phyloP scores from a whole-genome alignment of 257 asterid species.

The Linaria vulgaris region DNA sequence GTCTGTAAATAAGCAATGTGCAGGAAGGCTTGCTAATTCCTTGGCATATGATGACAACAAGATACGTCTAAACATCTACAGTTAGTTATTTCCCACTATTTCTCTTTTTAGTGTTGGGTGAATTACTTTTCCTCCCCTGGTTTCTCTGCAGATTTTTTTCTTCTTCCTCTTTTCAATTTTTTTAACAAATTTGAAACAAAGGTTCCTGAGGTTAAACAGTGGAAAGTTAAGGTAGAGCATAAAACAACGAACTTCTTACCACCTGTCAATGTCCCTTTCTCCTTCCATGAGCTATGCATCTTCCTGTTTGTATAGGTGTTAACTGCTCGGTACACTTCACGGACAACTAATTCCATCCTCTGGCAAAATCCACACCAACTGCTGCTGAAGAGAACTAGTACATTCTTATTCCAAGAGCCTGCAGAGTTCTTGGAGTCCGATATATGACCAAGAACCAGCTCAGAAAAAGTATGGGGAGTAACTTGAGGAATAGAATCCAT shows the following conservation, averaged over 20 bases:
- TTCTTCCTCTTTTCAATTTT: too few species aligned
- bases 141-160: too few species aligned
- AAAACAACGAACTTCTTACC: constrained; percentile 43
- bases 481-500: constrained; percentile 72
- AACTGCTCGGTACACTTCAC: constrained; percentile 81
- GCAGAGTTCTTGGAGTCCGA: constrained; percentile 45
- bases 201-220: too few species aligned
- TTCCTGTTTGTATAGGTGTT: constrained; percentile 47
- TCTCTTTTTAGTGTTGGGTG: too few species aligned
- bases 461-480: constrained; percentile 59
- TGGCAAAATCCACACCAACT: constrained; percentile 98
- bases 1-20: too few species aligned
- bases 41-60: too few species aligned
- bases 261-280: constrained; percentile 34
- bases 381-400: constrained; percentile 77
- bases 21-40: too few species aligned
- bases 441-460: constrained; percentile 58
- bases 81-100: too few species aligned
- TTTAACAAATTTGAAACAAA: too few species aligned
- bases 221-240: too few species aligned
- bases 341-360: constrained; percentile 90
- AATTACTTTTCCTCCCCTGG: too few species aligned
- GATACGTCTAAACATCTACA: too few species aligned
- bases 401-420: constrained; percentile 53
- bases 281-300: constrained; percentile 44